phyloP scores from a whole-genome alignment of 106 monocot genomes.

The Allium sativum region DNA sequence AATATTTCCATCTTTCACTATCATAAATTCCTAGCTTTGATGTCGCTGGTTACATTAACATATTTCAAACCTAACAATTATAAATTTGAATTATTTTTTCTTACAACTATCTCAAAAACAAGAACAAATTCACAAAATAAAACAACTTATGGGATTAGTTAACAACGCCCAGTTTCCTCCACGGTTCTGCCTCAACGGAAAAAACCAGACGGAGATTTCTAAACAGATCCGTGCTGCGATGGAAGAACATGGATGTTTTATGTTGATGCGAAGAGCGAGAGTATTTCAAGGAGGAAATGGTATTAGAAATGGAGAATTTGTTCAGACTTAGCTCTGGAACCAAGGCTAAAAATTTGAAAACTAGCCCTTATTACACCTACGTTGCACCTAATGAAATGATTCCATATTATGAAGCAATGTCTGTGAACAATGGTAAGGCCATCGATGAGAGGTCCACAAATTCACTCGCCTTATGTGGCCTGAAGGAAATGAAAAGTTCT shows the following conservation, averaged over 20 bases:
- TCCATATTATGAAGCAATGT: neutral
- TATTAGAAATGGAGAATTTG: neutral
- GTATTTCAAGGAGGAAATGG: neutral
- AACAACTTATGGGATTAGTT: too few relatives aligned
- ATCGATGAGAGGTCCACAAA: neutral
- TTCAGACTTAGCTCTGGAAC: neutral
- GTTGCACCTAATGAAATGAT: neutral
- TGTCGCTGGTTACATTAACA: too few relatives aligned
- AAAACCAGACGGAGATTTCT: too few relatives aligned
- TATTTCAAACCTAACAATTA: too few relatives aligned
- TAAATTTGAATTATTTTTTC: too few relatives aligned
- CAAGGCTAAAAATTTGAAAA: neutral
- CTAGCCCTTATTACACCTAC: neutral
- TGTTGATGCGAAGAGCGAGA: neutral
- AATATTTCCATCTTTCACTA: too few relatives aligned
- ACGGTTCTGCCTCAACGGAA: too few relatives aligned
- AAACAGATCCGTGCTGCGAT: neutral
- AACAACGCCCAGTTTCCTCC: too few relatives aligned
- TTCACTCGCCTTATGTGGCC: conserved; percentile 3
- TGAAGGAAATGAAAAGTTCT: neutral
- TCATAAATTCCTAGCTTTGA: too few relatives aligned
- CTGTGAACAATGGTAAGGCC: neutral
- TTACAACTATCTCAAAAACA: too few relatives aligned
- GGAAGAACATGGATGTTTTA: neutral
- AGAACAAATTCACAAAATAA: too few relatives aligned